These are phyloP conservation scores for Pezicula radicicola DNA, from an alignment of 2,329 filamentous ascomycete genomes.

Conservation along the genomic window DNA sequence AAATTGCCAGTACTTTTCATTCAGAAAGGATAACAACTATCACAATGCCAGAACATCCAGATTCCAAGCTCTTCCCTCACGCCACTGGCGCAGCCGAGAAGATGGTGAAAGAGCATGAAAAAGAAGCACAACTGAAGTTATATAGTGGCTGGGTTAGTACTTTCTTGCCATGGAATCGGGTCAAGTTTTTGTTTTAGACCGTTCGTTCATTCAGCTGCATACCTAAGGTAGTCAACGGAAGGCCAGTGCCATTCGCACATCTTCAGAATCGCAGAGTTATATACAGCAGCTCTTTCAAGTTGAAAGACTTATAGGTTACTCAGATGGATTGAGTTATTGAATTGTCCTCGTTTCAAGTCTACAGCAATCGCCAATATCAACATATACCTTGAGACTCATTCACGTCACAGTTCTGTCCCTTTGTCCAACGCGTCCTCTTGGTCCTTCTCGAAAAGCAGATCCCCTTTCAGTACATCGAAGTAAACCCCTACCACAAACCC, in stretches of 20 bases:
- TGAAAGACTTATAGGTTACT: too few species aligned
- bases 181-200: too few species aligned
- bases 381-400: not conserved
- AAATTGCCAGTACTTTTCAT: not conserved
- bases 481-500: conserved; percentile 73
- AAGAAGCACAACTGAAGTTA: conserved; percentile 55
- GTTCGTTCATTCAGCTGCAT: too few species aligned
- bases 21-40: conserved; percentile 5
- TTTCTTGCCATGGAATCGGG: too few species aligned
- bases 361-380: not conserved
- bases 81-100: conserved; percentile 47
- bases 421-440: conserved; percentile 71
- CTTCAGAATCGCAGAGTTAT: too few species aligned
- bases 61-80: conserved; percentile 34
- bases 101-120: conserved; percentile 42
- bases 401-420: conserved; percentile 45
- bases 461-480: conserved; percentile 70
- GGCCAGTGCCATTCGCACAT: too few species aligned
- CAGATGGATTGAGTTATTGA: too few species aligned
- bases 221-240: too few species aligned
- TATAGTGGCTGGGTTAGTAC: conserved; percentile 68
- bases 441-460: conserved; percentile 71
- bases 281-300: too few species aligned
- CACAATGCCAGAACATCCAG: conserved; percentile 17
- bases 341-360: not conserved